Evolutionary conservation across 2,329 filamentous ascomycete species (phyloP).

Genomic region (Arthrobotrys sphaeroides): DNA sequence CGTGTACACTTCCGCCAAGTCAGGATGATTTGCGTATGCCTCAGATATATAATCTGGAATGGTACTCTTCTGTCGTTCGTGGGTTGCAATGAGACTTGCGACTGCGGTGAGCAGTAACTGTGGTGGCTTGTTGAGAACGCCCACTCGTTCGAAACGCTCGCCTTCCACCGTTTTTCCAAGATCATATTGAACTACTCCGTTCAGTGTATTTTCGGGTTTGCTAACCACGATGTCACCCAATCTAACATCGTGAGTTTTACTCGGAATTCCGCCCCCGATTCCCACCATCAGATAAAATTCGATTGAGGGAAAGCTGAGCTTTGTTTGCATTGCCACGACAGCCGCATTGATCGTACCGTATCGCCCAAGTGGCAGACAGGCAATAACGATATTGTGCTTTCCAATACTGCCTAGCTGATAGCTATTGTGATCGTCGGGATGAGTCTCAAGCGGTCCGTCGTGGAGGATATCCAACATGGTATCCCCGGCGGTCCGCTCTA

Average conservation of each 20-base stretch:
- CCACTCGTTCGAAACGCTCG: not conserved
- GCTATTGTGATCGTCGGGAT: not conserved
- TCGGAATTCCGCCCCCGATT: slow-evolving; percentile 13
- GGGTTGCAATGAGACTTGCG: not conserved
- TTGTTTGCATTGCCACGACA: not conserved
- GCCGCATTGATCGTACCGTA: not conserved
- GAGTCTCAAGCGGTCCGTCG: not conserved
- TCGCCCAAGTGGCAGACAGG: not conserved
- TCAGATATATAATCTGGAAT: not conserved
- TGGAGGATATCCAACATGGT: not conserved
- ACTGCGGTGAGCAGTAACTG: not conserved
- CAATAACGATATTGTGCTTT: slow-evolving; percentile 15
- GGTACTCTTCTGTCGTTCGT: not conserved
- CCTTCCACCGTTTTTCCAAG: slow-evolving; percentile 3
- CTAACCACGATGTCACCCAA: slow-evolving; percentile 19
- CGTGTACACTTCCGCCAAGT: not conserved
- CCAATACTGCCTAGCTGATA: slow-evolving; percentile 14
- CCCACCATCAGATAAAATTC: slow-evolving; percentile 13
- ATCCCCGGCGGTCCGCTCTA: not conserved
- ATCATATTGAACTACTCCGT: slow-evolving; percentile 16
- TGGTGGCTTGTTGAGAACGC: slow-evolving; percentile 12
- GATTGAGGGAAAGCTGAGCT: not conserved
- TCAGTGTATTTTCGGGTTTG: not conserved
- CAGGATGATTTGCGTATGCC: not conserved
- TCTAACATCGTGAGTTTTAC: not conserved